phyloP scores from a whole-genome alignment of 805 yeast species.

The Candida ortonii region DNA sequence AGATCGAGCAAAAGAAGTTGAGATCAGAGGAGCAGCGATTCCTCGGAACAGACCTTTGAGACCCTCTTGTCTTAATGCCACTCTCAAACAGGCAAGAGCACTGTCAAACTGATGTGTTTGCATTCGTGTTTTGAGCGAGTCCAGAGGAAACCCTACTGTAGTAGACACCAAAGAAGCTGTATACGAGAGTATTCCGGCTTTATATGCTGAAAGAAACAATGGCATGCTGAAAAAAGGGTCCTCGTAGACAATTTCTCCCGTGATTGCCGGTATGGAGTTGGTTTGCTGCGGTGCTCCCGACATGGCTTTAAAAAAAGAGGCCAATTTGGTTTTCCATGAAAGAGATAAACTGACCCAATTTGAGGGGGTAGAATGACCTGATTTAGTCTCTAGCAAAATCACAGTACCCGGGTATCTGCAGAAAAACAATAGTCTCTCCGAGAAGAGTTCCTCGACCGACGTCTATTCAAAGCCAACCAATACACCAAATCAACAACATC shows the following conservation, averaged over 20 bases:
- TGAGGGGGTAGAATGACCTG: too few relatives aligned
- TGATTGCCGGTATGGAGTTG: slow-evolving; percentile 51
- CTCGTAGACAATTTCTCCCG: slow-evolving; percentile 48
- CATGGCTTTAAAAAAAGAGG: too few relatives aligned
- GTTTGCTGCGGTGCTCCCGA: too few relatives aligned
- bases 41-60: slow-evolving; percentile 72
- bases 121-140: slow-evolving; percentile 82
- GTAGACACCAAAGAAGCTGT: slow-evolving; percentile 62
- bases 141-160: slow-evolving; percentile 77
- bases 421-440: too few relatives aligned
- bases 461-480: too few relatives aligned
- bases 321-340: too few relatives aligned
- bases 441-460: too few relatives aligned
- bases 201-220: slow-evolving; percentile 44
- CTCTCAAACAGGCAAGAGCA: slow-evolving; percentile 53
- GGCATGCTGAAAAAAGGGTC: slow-evolving; percentile 52
- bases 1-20: slow-evolving; percentile 64
- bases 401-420: too few relatives aligned
- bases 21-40: slow-evolving; percentile 65
- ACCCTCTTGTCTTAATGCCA: slow-evolving; percentile 63
- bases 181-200: slow-evolving; percentile 60
- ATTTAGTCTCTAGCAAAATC: too few relatives aligned
- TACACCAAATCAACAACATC: too few relatives aligned
- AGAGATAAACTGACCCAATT: too few relatives aligned
- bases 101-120: slow-evolving; percentile 69